Evolutionary conservation across 192 early-diverging fungal genomes (phyloP).

Genomic region (Backusella tuberculispora): DNA sequence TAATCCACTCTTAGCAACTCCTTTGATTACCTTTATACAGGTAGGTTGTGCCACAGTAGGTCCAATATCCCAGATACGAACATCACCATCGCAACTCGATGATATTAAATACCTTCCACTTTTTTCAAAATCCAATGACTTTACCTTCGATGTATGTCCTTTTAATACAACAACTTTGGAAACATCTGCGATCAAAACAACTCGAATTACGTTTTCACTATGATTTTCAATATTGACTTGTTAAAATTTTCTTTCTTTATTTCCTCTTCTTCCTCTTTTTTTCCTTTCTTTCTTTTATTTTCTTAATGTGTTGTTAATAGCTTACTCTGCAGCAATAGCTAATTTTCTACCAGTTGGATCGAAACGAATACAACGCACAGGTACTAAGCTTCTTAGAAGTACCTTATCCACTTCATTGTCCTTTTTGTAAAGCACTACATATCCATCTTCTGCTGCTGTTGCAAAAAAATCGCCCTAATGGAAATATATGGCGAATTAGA

Average conservation of each 20-base stretch:
- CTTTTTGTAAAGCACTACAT: constrained; percentile 29
- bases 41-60: constrained; percentile 39
- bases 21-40: constrained; percentile 45
- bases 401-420: constrained; percentile 28
- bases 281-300: neutral
- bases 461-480: constrained; percentile 23
- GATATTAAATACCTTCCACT: constrained; percentile 45
- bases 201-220: constrained; percentile 38
- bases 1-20: constrained; percentile 41
- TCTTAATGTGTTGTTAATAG: neutral
- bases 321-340: constrained; percentile 45
- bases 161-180: constrained; percentile 27
- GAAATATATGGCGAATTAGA: neutral
- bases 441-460: constrained; percentile 34
- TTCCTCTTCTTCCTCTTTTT: neutral
- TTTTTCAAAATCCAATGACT: constrained; percentile 39
- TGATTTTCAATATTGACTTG: neutral
- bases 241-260: no score
- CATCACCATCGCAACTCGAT: constrained; percentile 61
- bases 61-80: constrained; percentile 69
- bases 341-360: constrained; percentile 31
- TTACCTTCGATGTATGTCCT: constrained; percentile 36
- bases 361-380: constrained; percentile 33
- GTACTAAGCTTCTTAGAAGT: constrained; percentile 34
- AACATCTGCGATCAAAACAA: constrained; percentile 31